Base-by-base conservation (phyloP, 352 stramenopile genomes). In the Phytophthora pistaciae region DNA sequence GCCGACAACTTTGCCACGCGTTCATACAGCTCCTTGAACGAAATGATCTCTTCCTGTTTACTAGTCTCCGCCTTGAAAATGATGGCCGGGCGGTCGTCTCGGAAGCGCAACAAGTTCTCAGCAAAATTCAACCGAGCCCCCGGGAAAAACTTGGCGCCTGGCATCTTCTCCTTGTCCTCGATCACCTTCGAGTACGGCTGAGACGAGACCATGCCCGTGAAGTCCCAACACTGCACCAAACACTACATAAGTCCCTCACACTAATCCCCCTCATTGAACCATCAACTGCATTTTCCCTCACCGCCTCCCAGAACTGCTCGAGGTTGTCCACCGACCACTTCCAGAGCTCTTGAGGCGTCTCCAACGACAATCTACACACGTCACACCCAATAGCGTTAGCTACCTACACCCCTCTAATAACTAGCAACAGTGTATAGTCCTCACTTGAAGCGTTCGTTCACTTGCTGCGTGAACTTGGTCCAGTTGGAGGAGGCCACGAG, bases 51-150 rank as follows among this genome's bases (percentile, higher is more conserved):
- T 60, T 88, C 74, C 20, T 72, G 38, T 54, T 88, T 91, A 65
- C 78, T 91, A 10, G 83, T 94, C 70, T 94, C 85, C 27, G 78
- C 82, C 56, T 89, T 88, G 72, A 92, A 94, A 44, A 94, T 79
- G 68, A 93, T 91, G 13, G 87, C 85, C 8, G 85, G 75, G 50
- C 82, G 78, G 64, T 94, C 82, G 63, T 94, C 85, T 52, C 85
- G 82, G 67, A 90, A 92, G 66, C 84, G 83, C 40, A 94, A 64
- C 67, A 94, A 44, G 68, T 94, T 94, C 52, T 94, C 83, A 1
- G 87, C 84, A 72, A 94, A 92, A 73, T 94, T 92, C 54, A 94
- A 73, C 13, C 76, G 79, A n/a, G 74, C 75, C 18, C 83, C 87
- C 0, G 77, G 70, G 46, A 93, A 94, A 73, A 94, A 94, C 75